Base-by-base conservation (phyloP, 768 basidiomycete genomes). In the Melanogaster broomeanus region DNA sequence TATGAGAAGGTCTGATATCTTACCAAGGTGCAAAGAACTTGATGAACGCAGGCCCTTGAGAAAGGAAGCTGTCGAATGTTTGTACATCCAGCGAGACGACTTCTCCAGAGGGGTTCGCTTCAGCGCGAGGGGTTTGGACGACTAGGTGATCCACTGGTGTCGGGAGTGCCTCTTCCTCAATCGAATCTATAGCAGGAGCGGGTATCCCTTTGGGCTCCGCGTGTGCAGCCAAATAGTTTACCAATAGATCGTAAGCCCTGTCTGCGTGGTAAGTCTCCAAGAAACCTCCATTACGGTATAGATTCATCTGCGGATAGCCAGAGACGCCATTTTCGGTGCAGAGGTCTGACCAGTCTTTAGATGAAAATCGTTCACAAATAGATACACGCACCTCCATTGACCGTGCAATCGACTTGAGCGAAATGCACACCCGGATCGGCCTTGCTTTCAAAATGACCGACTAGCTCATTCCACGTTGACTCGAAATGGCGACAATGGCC, bases 1-100 rank as follows among this genome's bases (percentile, higher is more conserved):
- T 11, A 25, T 0, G 22, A 31, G n/a, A 28, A n/a, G 22, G 18
- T 6, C 22, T 22, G 8, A n/a, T 13, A 21, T 63, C 67, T 28
- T 62, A 84, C 88, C 95, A 98, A 0, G 95, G 95, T 0, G 94
- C 96, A 66, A 81, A 98, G 75, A 90, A 98, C 64, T 88, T 87
- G 66, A 88, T 74, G 59, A 88, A 83, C 2, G 78, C 70, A 1
- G 83, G 77, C 2, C 82, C 83, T 37, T 74, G 67, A 0, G 67
- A 58, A 9, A 80, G 65, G 1, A 73, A 70, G 21, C 56, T 44
- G 11, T 71, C 58, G 57, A 84, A 81, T 1, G 72, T 68, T 10
- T 71, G 61, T 0, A 62, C 56, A 25, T 53, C 46, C 43, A 69
- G 59, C 12, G 63, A 15, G 37, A 61, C 48, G 37, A 70, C 61